Conservation (phyloP, 2,329 filamentous ascomycete species). For the Alternaria arbusti region DNA sequence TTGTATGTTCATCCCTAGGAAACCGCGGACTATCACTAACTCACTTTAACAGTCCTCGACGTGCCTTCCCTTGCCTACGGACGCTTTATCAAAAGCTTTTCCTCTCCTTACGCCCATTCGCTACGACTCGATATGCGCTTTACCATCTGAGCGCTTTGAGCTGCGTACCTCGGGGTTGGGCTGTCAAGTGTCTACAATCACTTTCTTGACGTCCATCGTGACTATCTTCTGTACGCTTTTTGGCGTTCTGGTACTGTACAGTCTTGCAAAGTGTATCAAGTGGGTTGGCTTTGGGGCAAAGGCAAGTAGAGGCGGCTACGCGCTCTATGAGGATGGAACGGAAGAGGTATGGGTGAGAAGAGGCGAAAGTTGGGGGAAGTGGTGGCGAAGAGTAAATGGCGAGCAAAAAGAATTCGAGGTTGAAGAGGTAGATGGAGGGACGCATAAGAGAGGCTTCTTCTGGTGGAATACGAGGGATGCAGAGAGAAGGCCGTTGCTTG, state of each 20-base stretch:
- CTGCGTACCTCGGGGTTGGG: constrained; percentile 53
- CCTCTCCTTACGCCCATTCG: constrained; percentile 50
- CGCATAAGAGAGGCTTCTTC: constrained; percentile 28
- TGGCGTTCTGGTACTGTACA: constrained; percentile 47
- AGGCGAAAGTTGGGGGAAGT: constrained; percentile 33
- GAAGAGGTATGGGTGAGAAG: constrained; percentile 41
- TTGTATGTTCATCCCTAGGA: constrained; percentile 35
- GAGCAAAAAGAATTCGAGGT: constrained; percentile 31
- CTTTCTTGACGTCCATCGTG: constrained; percentile 52
- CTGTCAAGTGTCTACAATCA: constrained; percentile 56
- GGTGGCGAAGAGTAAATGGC: constrained; percentile 36
- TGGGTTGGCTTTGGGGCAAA: constrained; percentile 17
- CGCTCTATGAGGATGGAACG: constrained; percentile 36
- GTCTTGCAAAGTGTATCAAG: constrained; percentile 23
- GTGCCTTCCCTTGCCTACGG: constrained; percentile 51
- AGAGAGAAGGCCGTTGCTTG: constrained; percentile 32
- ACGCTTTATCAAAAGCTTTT: constrained; percentile 45
- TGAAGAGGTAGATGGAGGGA: constrained; percentile 36
- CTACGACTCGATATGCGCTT: constrained; percentile 44
- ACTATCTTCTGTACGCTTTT: constrained; percentile 53
- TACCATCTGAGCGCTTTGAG: constrained; percentile 53
- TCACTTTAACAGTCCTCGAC: constrained; percentile 44
- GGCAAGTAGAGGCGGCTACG: constrained; percentile 34
- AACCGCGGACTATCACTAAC: not conserved
- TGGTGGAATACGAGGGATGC: constrained; percentile 24